phyloP scores from a whole-genome alignment of 2,329 filamentous ascomycete genomes.

The Pseudopyricularia cyperi region DNA sequence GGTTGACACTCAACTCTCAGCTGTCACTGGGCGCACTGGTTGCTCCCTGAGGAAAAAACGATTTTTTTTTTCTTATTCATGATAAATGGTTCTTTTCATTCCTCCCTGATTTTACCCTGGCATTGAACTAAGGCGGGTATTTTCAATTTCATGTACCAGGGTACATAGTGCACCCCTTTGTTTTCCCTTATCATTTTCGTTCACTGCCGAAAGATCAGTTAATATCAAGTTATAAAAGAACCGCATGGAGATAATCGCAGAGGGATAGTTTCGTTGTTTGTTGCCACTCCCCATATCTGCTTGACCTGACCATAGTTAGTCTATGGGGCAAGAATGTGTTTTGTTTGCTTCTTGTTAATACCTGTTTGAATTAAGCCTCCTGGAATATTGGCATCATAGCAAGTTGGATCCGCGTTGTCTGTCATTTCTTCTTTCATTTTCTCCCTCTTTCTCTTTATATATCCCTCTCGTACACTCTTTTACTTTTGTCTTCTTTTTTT shows the following conservation, averaged over 20 bases:
- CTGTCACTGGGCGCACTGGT: constrained; percentile 30
- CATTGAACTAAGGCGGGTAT: too few relatives aligned
- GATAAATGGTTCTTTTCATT: constrained; percentile 1
- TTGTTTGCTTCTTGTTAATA: not conserved
- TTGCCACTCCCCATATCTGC: not conserved
- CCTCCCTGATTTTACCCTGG: too few relatives aligned
- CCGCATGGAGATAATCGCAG: not conserved
- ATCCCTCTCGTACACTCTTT: not conserved
- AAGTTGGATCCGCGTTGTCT: not conserved
- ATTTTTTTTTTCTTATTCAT: constrained; percentile 6
- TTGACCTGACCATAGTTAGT: not conserved
- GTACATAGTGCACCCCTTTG: not conserved
- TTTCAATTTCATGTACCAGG: too few relatives aligned
- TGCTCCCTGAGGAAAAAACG: too few relatives aligned
- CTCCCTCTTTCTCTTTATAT: not conserved
- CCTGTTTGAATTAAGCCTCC: not conserved
- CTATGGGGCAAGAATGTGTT: too few relatives aligned
- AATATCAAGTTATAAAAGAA: not conserved
- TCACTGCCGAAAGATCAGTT: not conserved
- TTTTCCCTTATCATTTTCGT: not conserved
- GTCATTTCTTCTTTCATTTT: not conserved
- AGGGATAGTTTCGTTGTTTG: not conserved
- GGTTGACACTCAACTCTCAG: constrained; percentile 26
- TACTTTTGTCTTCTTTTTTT: not conserved
- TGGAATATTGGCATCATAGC: not conserved